A percentile compares a stretch with the other conserved stretches of the same genome.
These are phyloP conservation scores for Kodamaea sp. DNA, from an alignment of 1,139 yeast genomes.

Conservation along the genomic window DNA sequence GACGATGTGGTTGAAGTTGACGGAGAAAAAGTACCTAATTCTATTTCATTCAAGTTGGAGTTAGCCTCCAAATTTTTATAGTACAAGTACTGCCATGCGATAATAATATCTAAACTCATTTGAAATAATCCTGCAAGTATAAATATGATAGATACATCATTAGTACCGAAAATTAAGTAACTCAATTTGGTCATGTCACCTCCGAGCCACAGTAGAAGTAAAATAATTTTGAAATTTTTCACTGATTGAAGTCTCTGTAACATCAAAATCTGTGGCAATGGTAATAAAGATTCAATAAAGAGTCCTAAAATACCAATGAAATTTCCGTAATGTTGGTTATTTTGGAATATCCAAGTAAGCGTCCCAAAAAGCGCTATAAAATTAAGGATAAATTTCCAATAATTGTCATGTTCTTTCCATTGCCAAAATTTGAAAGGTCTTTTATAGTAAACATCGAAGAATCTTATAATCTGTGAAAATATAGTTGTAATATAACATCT, in stretches of 20 bases:
- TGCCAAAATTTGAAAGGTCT: constrained; percentile 80
- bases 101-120: constrained; percentile 69
- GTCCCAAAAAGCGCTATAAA: constrained; percentile 41
- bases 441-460: constrained; percentile 66
- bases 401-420: constrained; percentile 61
- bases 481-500: constrained; percentile 13
- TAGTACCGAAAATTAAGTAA: constrained; percentile 70
- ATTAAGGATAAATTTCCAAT: constrained; percentile 63
- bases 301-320: constrained; percentile 69
- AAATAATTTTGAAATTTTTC: constrained; percentile 72
- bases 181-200: constrained; percentile 80
- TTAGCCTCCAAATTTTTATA: constrained; percentile 30
- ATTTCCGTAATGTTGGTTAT: constrained; percentile 45
- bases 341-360: constrained; percentile 45
- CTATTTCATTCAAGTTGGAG: neutral
- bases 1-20: neutral
- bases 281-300: constrained; percentile 75
- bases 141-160: constrained; percentile 64
- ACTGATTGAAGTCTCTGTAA: constrained; percentile 65
- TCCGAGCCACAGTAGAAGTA: constrained; percentile 80
- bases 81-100: constrained; percentile 71
- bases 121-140: constrained; percentile 78
- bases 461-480: constrained; percentile 39
- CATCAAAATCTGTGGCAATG: constrained; percentile 81
- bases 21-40: neutral